Percentiles rank a stretch among this genome's conserved stretches.
phyloP scores from a whole-genome alignment of 208 protist genomes.

The Trypanosoma platydactyli region DNA sequence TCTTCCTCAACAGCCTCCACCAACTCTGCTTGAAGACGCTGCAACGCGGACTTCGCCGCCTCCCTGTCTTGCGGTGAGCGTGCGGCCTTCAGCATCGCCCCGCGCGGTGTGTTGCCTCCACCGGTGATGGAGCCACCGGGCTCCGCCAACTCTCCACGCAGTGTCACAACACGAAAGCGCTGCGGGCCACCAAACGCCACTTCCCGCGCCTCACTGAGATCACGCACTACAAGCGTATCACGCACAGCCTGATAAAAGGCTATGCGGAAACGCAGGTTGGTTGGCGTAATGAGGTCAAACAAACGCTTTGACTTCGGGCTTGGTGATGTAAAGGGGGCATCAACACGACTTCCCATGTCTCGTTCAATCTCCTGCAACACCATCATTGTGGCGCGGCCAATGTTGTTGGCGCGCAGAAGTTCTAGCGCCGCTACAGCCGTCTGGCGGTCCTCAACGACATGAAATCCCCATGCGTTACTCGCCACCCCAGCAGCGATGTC shows the following conservation, averaged over 20 bases:
- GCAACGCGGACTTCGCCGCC: slow-evolving; percentile 67
- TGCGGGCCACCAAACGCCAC: slow-evolving; percentile 76
- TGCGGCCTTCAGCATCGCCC: slow-evolving; percentile 84
- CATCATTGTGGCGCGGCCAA: slow-evolving; percentile 98
- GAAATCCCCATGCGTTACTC: slow-evolving; percentile 94
- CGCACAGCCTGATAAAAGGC: slow-evolving; percentile 97
- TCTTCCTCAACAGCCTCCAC: slow-evolving; percentile 75
- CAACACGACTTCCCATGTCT: slow-evolving; percentile 49
- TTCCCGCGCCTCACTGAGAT: slow-evolving; percentile 89
- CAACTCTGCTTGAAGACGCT: slow-evolving; percentile 73
- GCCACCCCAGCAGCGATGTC: slow-evolving; percentile 98
- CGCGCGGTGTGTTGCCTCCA: slow-evolving; percentile 90
- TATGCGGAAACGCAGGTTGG: slow-evolving; percentile 78
- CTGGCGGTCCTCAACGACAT: slow-evolving; percentile 97
- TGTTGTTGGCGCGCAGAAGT: slow-evolving; percentile 90
- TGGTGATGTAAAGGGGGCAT: slow-evolving; percentile 50
- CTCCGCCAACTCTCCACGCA: slow-evolving; percentile 97
- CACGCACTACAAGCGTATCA: slow-evolving; percentile 96
- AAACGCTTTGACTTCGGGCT: slow-evolving; percentile 75
- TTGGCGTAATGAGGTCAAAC: slow-evolving; percentile 94
- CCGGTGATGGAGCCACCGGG: slow-evolving; percentile 97
- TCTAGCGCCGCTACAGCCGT: slow-evolving; percentile 92
- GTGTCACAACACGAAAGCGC: slow-evolving; percentile 95
- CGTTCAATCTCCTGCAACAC: slow-evolving; percentile 94
- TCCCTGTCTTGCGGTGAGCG: slow-evolving; percentile 78